Evolutionary conservation across 1,139 yeast genomes (phyloP).

Genomic region (Arxiozyma heterogenica): DNA sequence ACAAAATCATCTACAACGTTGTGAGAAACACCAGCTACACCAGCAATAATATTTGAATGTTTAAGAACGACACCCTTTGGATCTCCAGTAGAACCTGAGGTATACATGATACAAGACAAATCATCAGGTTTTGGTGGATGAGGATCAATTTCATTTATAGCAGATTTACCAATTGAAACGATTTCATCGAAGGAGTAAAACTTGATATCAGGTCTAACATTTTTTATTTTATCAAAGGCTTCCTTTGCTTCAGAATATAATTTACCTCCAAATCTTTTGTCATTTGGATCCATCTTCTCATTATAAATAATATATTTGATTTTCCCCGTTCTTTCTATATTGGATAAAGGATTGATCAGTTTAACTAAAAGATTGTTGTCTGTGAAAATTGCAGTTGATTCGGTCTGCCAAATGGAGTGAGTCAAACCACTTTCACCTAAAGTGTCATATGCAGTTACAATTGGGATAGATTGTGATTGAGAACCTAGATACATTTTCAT

Average conservation of each 20-base stretch:
- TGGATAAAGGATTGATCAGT: conserved; percentile 55
- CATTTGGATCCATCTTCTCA: conserved; percentile 52
- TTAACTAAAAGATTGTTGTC: conserved; percentile 65
- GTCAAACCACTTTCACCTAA: conserved; percentile 87
- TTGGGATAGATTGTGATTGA: conserved; percentile 68
- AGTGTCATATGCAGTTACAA: conserved; percentile 96
- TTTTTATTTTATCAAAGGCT: conserved; percentile 50
- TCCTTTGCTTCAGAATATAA: conserved; percentile 46
- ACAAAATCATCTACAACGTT: conserved; percentile 48
- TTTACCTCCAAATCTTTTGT: conserved; percentile 56
- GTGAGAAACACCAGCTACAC: conserved; percentile 71
- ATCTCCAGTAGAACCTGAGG: conserved; percentile 95
- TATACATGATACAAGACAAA: conserved; percentile 88
- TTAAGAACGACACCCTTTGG: conserved; percentile 94
- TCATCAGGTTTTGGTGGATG: conserved; percentile 62
- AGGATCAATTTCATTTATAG: conserved; percentile 30
- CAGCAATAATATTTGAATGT: conserved; percentile 71
- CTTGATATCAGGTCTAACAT: conserved; percentile 67
- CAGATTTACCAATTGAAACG: conserved; percentile 49
- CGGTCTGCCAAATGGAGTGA: conserved; percentile 78
- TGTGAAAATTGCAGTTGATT: conserved; percentile 67
- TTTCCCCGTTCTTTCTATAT: conserved; percentile 42
- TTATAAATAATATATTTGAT: conserved; percentile 65
- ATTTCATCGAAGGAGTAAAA: conserved; percentile 61
- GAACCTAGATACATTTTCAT: conserved; percentile 78